Percentiles rank a stretch among this genome's conserved stretches.
Conservation (phyloP, 345 rosid species). For the Pelargonium nanum region DNA sequence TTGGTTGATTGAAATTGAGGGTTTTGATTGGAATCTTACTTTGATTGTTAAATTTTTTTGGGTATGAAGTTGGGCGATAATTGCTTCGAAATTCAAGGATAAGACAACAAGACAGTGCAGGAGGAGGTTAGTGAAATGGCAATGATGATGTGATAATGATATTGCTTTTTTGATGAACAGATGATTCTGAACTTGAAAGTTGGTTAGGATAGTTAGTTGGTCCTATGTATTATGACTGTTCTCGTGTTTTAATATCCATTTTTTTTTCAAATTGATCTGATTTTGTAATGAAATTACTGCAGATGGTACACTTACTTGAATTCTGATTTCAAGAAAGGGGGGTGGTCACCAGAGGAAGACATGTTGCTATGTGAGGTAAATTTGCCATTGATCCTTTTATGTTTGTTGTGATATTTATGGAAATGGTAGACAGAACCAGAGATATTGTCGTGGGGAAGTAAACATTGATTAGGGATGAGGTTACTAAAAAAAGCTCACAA, state of each 20-base stretch:
- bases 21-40: slow-evolving; percentile 4
- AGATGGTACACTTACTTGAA: slow-evolving; percentile 96
- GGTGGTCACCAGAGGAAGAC: slow-evolving; percentile 99
- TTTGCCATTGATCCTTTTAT: not conserved
- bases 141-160: not conserved
- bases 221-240: not conserved
- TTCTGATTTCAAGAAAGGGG: slow-evolving; percentile 98
- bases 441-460: not conserved
- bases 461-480: too few relatives aligned
- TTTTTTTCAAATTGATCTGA: not conserved
- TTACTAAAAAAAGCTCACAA: too few relatives aligned
- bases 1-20: slow-evolving; percentile 6
- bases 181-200: too few relatives aligned
- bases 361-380: slow-evolving; percentile 86
- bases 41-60: slow-evolving; percentile 3
- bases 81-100: slow-evolving; percentile 82
- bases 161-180: not conserved
- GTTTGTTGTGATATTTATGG: not conserved
- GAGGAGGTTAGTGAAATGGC: slow-evolving; percentile 47
- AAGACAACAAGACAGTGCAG: slow-evolving; percentile 97
- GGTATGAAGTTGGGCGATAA: slow-evolving; percentile 80
- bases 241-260: not conserved
- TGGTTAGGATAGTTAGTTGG: not conserved
- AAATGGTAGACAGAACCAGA: too few relatives aligned
- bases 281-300: slow-evolving; percentile 3